These are phyloP conservation scores for Teratosphaeria pseudoeucalypti DNA, from an alignment of 2,329 filamentous ascomycete genomes.

Conservation along the genomic window DNA sequence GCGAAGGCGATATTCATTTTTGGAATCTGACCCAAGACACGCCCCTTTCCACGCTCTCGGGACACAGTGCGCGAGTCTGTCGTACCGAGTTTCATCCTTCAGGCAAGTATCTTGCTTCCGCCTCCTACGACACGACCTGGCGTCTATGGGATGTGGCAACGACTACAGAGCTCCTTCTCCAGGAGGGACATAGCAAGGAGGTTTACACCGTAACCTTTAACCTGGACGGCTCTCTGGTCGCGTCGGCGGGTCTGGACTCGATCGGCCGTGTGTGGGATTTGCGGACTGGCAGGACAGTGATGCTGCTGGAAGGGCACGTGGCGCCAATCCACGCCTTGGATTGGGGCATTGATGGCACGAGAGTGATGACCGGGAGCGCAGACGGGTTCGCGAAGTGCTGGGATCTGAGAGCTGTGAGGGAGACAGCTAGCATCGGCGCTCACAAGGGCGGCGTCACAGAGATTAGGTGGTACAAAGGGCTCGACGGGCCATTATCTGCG, in stretches of 20 bases:
- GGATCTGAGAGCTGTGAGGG: constrained; percentile 84
- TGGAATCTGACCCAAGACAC: constrained; percentile 86
- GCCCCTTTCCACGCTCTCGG: constrained; percentile 68
- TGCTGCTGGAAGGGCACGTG: constrained; percentile 89
- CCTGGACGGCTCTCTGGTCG: constrained; percentile 77
- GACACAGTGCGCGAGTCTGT: constrained; percentile 79
- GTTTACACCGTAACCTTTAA: constrained; percentile 89
- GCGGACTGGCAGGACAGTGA: constrained; percentile 81
- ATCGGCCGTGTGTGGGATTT: constrained; percentile 95
- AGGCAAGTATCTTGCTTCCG: constrained; percentile 78
- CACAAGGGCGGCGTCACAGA: constrained; percentile 89
- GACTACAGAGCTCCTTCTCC: constrained; percentile 70
- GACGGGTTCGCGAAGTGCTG: constrained; percentile 98
- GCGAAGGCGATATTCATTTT: constrained; percentile 76
- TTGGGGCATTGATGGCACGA: constrained; percentile 83
- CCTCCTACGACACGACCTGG: constrained; percentile 95
- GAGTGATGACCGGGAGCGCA: constrained; percentile 83
- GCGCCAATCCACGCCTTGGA: constrained; percentile 88
- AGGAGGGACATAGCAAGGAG: constrained; percentile 90
- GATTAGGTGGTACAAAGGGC: constrained; percentile 84
- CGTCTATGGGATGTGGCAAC: constrained; percentile 88
- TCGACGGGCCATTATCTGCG: constrained; percentile 60
- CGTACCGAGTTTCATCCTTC: constrained; percentile 92
- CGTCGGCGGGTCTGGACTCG: constrained; percentile 86
- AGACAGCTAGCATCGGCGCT: constrained; percentile 75